Evolutionary conservation across 257 asterid species (phyloP).

Genomic region (Scutellaria galericulata): DNA sequence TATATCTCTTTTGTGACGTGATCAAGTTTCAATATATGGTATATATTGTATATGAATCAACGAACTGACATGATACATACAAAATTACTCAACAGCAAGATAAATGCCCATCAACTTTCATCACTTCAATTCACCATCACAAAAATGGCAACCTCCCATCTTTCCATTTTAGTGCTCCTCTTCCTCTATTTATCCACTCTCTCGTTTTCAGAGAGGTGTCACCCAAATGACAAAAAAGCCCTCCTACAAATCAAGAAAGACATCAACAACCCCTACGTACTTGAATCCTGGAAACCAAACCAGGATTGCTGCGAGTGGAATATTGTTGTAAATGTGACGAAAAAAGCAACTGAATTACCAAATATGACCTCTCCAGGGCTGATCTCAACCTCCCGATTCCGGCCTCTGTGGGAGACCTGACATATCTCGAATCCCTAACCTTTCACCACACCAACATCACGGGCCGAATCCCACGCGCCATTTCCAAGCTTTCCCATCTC

Average conservation of each 20-base stretch:
- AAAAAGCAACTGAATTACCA: conserved; percentile 46
- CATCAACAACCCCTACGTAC: conserved; percentile 50
- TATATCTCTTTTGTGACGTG: no score
- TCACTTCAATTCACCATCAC: not conserved
- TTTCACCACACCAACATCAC: conserved; percentile 39
- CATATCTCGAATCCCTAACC: conserved; percentile 31
- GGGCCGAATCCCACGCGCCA: conserved; percentile 43
- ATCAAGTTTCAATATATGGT: no score
- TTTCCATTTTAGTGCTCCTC: not conserved
- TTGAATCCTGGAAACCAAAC: conserved; percentile 59
- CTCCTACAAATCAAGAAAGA: conserved; percentile 62
- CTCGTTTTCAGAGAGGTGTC: conserved; percentile 33
- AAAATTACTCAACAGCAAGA: no score
- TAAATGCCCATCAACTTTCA: not conserved
- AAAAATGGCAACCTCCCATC: conserved; percentile 13
- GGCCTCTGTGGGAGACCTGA: conserved; percentile 13
- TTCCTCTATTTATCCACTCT: not conserved
- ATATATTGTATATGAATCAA: no score
- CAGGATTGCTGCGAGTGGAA: conserved; percentile 65
- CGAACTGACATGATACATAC: no score
- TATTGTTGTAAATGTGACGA: conserved; percentile 44
- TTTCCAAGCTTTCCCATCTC: conserved; percentile 44
- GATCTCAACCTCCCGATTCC: conserved; percentile 62
- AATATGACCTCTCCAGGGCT: conserved; percentile 24
- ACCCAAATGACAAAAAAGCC: conserved; percentile 65